Evolutionary conservation across 2,329 filamentous ascomycete species (phyloP).

Genomic region (Botrytis porri): DNA sequence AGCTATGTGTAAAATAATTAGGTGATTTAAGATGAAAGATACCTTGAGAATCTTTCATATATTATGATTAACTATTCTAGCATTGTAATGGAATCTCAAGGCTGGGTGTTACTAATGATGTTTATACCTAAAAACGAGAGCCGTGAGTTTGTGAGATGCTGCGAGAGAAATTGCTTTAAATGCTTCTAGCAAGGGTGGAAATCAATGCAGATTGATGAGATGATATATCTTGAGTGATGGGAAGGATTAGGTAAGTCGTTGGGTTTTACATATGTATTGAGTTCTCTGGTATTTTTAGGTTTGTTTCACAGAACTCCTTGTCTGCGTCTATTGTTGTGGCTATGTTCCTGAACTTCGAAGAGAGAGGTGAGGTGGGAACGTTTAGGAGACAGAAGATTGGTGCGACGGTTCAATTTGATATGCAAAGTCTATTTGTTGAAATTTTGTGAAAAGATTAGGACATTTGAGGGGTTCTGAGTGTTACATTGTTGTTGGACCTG

Average conservation of each 20-base stretch:
- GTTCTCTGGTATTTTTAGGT: rapidly evolving
- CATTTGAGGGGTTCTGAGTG: background rate
- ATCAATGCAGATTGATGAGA: background rate
- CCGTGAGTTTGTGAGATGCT: too few species aligned
- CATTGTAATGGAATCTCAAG: too few species aligned
- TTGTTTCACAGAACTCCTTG: background rate
- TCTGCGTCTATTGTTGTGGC: background rate
- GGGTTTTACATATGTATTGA: background rate
- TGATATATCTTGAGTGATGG: background rate
- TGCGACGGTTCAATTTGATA: rapidly evolving
- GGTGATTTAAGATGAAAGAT: too few species aligned
- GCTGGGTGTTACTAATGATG: too few species aligned
- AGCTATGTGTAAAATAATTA: too few species aligned
- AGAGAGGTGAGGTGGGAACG: rapidly evolving
- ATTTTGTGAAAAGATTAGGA: rapidly evolving
- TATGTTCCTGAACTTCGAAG: background rate
- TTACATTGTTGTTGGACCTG: too few species aligned
- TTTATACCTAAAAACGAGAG: too few species aligned
- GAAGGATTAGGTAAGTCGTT: background rate
- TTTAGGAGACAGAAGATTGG: rapidly evolving
- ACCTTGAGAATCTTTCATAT: too few species aligned
- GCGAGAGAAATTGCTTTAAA: background rate
- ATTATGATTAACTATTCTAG: too few species aligned
- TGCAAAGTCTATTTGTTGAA: background rate
- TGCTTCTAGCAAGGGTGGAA: background rate